Base-by-base conservation (phyloP, 2,329 filamentous ascomycete species). In the Botrytis aclada region DNA sequence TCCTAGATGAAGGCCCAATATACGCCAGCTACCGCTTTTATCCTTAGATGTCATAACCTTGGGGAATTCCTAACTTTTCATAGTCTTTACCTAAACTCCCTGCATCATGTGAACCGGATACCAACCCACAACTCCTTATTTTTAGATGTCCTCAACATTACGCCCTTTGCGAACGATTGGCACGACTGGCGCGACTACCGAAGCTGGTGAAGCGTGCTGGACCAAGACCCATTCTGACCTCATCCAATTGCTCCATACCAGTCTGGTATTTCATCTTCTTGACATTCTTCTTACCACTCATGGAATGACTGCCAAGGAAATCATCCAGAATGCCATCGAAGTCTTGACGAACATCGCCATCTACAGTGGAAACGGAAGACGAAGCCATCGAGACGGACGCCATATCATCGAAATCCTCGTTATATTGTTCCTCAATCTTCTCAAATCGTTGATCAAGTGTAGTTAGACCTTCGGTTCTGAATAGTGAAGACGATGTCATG, bases 291-390 rank as follows among this genome's bases (percentile, higher is more conserved):
- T 94, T 94, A 2, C 92, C 92, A 37, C 87, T 87, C 82, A 89
- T 91, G 16, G 88, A 88, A 80, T 93, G 92, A 47, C 86, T 90
- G 14, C 90, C 92, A 39, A 98, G 83, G 83, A 99, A 99, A 72
- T 97, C 95, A 80, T 98, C 95, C 86, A 99, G 90, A 80, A 98
- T 94, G 74, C 86, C 88, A 80, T 97, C 91, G 82, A 99, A 97
- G 81, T 98, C 95, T 56, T 87, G 85, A 63, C 94, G 86, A 54
- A 93, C 84, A 16, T 91, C 88, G 0, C 91, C 92, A 80, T 83
- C 87, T 1, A 93, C 90, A 75, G 88, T 91, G 1, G 91, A 93
- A 71, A 87, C 86, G 6, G 87, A 86, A 18, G 89, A 90, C 0
- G 91, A 93, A 73, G 88, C 86, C 12, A 87, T 86, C 22, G 89